These are phyloP conservation scores for Acmispon strigosus DNA, from an alignment of 306 rosid genomes.

Conservation along the genomic window DNA sequence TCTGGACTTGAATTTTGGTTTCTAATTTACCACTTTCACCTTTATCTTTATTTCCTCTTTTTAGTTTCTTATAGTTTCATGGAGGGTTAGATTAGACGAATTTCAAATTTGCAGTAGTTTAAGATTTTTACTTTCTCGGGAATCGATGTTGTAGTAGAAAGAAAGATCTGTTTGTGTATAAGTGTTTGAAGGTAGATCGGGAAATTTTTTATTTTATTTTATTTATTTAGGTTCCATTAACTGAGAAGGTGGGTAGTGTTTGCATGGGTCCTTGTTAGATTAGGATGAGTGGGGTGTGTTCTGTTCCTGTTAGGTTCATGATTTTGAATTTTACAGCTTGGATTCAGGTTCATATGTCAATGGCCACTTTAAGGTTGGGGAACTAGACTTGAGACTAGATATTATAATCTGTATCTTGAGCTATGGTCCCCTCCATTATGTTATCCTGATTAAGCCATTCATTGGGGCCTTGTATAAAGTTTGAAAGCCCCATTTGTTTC, in stretches of 20 bases:
- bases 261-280: constrained; percentile 12
- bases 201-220: neutral
- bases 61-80: neutral
- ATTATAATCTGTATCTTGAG: constrained; percentile 29
- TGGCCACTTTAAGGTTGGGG: constrained; percentile 37
- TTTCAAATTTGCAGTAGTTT: neutral
- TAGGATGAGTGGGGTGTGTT: constrained; percentile 12
- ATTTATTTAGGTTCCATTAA: neutral
- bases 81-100: neutral
- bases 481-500: constrained; percentile 28
- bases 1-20: constrained; percentile 1
- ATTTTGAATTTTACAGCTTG: constrained; percentile 25
- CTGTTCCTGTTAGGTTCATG: constrained; percentile 22
- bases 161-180: constrained; percentile 2
- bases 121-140: neutral
- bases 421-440: constrained; percentile 69
- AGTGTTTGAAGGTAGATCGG: constrained; percentile 14
- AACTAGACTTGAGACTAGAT: constrained; percentile 16
- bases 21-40: neutral
- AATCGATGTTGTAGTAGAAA: neutral
- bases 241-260: neutral
- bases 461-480: constrained; percentile 61
- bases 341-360: constrained; percentile 33
- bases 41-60: neutral
- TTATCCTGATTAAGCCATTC: constrained; percentile 39